Evolutionary conservation across 148 eudicot genomes (phyloP).

Genomic region (Rhododendron vialii): DNA sequence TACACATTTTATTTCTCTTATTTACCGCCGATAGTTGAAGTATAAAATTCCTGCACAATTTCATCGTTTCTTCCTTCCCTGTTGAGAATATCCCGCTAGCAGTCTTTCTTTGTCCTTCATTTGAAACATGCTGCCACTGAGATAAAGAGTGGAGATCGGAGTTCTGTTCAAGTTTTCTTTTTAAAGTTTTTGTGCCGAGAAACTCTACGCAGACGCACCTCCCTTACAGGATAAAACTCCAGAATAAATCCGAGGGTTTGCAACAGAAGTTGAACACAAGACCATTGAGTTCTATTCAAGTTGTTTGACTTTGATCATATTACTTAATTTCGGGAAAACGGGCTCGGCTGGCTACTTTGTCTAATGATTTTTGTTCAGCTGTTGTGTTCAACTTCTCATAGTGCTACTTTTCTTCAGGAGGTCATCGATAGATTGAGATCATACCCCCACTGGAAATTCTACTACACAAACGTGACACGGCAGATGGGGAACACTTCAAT

Average conservation of each 20-base stretch:
- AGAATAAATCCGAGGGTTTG: too few relatives aligned
- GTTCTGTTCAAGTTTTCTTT: too few relatives aligned
- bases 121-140: too few relatives aligned
- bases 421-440: constrained; percentile 57
- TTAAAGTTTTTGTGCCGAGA: too few relatives aligned
- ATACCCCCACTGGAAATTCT: constrained; percentile 68
- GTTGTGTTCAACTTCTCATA: not conserved
- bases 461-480: constrained; percentile 64
- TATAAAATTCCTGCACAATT: not conserved
- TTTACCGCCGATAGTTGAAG: not conserved
- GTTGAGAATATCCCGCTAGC: not conserved
- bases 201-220: too few relatives aligned
- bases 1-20: not conserved
- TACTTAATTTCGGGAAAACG: not conserved
- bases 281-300: not conserved
- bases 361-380: not conserved
- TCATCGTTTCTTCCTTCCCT: not conserved
- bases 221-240: too few relatives aligned
- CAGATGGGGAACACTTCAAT: constrained; percentile 74
- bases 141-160: too few relatives aligned
- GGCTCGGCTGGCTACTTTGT: not conserved
- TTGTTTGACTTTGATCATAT: not conserved
- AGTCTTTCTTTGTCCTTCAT: too few relatives aligned
- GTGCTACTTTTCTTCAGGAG: constrained; percentile 26
- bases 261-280: not conserved